Conservation (phyloP, 108 stramenopile species). For the Cyclotella distinguenda region DNA sequence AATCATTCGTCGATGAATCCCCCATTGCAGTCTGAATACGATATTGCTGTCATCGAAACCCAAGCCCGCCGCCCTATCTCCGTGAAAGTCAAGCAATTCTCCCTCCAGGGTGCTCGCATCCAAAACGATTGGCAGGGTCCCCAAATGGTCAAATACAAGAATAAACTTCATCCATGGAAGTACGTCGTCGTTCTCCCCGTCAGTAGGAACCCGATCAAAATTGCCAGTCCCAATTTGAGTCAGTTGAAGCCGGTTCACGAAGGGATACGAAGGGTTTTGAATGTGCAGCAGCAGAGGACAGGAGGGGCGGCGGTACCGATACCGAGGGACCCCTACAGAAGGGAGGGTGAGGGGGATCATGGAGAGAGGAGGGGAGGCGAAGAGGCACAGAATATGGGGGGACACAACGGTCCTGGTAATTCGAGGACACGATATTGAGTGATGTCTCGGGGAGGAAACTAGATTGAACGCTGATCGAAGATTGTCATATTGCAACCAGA, state of each 20-base stretch:
- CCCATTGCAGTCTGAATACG: slow-evolving; percentile 72
- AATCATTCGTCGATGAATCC: neutral
- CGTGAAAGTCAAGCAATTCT: slow-evolving; percentile 92
- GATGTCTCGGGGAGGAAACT: no score
- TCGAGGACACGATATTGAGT: no score
- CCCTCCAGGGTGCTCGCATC: slow-evolving; percentile 84
- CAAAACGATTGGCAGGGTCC: slow-evolving; percentile 93
- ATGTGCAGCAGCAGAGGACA: slow-evolving; percentile 74
- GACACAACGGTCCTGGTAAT: no score
- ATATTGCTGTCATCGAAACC: slow-evolving; percentile 91
- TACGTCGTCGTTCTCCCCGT: slow-evolving; percentile 86
- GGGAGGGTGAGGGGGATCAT: no score
- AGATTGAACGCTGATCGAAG: no score
- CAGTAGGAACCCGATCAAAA: slow-evolving; percentile 88
- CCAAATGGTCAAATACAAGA: slow-evolving; percentile 93
- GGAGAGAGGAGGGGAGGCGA: no score
- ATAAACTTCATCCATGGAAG: slow-evolving; percentile 88
- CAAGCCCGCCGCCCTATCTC: slow-evolving; percentile 86
- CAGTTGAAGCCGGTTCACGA: slow-evolving; percentile 85
- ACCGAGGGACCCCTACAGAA: slow-evolving; percentile 1
- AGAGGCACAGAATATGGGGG: no score
- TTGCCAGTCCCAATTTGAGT: slow-evolving; percentile 79
- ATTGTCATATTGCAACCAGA: no score
- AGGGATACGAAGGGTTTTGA: slow-evolving; percentile 79
- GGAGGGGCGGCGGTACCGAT: slow-evolving; percentile 29